These are phyloP conservation scores for Populus tremula DNA, from an alignment of 345 rosid genomes.

Conservation along the genomic window DNA sequence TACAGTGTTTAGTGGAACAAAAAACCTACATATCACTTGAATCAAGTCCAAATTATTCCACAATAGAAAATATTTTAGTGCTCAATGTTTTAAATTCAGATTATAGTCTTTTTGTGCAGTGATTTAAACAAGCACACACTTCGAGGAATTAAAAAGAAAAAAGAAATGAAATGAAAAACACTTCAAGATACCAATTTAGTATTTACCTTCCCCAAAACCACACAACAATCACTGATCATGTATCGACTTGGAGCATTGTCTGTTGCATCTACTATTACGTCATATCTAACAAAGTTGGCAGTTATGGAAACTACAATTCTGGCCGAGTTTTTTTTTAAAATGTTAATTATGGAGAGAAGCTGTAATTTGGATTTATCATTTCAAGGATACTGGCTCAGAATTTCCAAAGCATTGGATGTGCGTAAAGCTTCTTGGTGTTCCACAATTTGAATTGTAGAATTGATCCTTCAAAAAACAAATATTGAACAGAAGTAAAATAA, in stretches of 20 bases:
- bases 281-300: slow-evolving; percentile 53
- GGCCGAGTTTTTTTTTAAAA: background rate
- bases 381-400: slow-evolving; percentile 82
- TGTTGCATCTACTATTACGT: slow-evolving; percentile 80
- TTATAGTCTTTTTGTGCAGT: background rate
- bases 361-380: background rate
- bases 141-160: no score
- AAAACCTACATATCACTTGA: background rate
- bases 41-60: background rate
- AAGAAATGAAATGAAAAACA: no score
- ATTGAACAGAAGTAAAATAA: slow-evolving; percentile 7
- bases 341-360: background rate
- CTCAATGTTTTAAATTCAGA: background rate
- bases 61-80: background rate
- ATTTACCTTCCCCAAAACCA: slow-evolving; percentile 79
- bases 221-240: slow-evolving; percentile 97
- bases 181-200: background rate
- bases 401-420: slow-evolving; percentile 85
- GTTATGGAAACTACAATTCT: slow-evolving; percentile 37
- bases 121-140: background rate
- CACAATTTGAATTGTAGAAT: slow-evolving; percentile 65
- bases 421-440: slow-evolving; percentile 78
- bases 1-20: background rate
- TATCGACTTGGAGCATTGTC: slow-evolving; percentile 98
- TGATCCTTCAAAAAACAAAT: slow-evolving; percentile 49